Evolutionary conservation across 2,329 filamentous ascomycete species (phyloP).

Genomic region (Fusarium gaditjirri): DNA sequence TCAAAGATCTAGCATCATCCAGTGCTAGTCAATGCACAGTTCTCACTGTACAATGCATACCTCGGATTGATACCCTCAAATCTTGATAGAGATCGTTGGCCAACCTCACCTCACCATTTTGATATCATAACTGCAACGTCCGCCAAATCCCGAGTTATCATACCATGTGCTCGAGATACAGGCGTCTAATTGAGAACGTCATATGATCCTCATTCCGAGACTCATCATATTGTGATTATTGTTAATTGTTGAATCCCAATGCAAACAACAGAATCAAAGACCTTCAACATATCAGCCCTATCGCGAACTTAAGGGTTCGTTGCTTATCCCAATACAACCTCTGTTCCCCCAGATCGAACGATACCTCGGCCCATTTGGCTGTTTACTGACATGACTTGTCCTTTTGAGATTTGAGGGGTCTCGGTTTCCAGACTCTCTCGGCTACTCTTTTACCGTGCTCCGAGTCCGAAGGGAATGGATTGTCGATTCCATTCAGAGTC

Average conservation of each 20-base stretch:
- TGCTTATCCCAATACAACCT: neutral
- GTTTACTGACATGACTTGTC: constrained; percentile 26
- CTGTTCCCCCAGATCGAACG: constrained; percentile 30
- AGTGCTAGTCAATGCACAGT: neutral
- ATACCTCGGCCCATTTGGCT: constrained; percentile 40
- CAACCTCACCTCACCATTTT: constrained; percentile 4
- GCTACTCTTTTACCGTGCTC: neutral
- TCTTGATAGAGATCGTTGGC: neutral
- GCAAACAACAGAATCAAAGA: neutral
- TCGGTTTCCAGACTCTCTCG: constrained; percentile 6
- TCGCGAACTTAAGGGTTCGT: constrained; percentile 14
- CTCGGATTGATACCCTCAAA: constrained; percentile 5
- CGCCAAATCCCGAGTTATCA: constrained; percentile 27
- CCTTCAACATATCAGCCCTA: constrained; percentile 32
- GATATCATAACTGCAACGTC: constrained; percentile 7
- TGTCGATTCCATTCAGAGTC: constrained; percentile 2
- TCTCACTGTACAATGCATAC: constrained; percentile 3
- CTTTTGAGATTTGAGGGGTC: neutral
- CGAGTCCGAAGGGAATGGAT: neutral
- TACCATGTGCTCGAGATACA: constrained; percentile 7
- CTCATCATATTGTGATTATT: neutral
- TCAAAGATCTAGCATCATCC: constrained; percentile 23
- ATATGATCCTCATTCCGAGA: constrained; percentile 4
- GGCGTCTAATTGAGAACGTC: neutral
- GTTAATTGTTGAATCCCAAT: constrained; percentile 23